phyloP scores from a whole-genome alignment of 192 early-diverging fungal genomes.

The Coemansia sp. region DNA sequence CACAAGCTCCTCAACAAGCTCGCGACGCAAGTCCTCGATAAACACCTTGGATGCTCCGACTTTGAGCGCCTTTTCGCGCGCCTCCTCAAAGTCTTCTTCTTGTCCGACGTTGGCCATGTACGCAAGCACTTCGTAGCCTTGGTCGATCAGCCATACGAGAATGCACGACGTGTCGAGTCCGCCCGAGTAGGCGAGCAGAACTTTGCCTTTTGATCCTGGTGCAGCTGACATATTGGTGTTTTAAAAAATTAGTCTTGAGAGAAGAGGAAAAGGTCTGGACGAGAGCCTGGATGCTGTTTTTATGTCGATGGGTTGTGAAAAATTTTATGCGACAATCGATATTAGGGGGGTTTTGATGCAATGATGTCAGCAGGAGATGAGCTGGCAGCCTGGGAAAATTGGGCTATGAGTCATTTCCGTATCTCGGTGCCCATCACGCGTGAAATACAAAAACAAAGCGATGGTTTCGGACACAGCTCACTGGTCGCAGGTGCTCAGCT shows the following conservation, averaged over 20 bases:
- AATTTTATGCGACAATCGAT: background rate
- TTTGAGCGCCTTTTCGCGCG: constrained; percentile 84
- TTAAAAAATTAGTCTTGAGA: background rate
- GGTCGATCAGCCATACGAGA: constrained; percentile 95
- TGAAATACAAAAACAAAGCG: background rate
- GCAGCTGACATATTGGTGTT: constrained; percentile 40
- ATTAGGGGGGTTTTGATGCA: background rate
- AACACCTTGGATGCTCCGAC: constrained; percentile 94
- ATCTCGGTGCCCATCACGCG: background rate
- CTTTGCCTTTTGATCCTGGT: constrained; percentile 73
- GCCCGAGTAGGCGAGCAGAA: constrained; percentile 95
- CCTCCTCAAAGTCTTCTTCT: constrained; percentile 98
- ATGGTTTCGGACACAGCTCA: too few species aligned
- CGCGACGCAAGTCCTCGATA: constrained; percentile 93
- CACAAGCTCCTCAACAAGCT: constrained; percentile 91
- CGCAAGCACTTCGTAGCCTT: constrained; percentile 95
- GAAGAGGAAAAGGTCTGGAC: background rate
- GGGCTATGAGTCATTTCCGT: background rate
- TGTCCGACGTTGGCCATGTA: constrained; percentile 99
- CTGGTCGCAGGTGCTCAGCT: background rate
- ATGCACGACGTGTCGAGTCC: constrained; percentile 99
- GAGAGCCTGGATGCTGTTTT: background rate
- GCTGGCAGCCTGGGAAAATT: background rate
- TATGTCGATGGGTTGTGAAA: too few species aligned
- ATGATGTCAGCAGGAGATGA: background rate